Base-by-base conservation (phyloP, 2,329 filamentous ascomycete genomes). In the Fragosphaeria purpurea region DNA sequence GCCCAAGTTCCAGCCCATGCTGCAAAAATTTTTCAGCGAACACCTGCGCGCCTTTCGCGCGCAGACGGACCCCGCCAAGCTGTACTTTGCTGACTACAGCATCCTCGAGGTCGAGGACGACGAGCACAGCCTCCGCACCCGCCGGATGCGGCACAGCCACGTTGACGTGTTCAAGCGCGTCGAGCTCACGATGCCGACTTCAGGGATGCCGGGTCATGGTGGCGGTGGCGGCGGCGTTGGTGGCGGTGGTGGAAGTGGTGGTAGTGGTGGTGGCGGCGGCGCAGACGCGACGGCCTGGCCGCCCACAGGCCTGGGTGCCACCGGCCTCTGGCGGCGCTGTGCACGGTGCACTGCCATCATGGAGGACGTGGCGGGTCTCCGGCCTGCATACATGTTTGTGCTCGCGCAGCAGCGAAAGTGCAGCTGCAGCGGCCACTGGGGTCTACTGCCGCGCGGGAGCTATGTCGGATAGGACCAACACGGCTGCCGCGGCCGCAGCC, bases 21-120 rank as follows among this genome's bases (percentile, higher is more conserved):
- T 88, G n/a, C 77, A 82, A 55, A 79, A 77, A 50, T 74, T 84
- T 52, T 81, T 91, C 53, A 72, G 73, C 35, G 69, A 71, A 33
- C 76, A 81, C 44, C 66, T 88, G 33, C 71, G 70, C 0, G 70
- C 72, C 22, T 75, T 90, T 49, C 73, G 77, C 41, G 70, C 70
- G 5, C 72, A 76, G 50, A 74, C 82, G 9, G 80, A 93, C 56
- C 75, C 80, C 33, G 77, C 82, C 8, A 75, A 75, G 53, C 72
- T 95, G 46, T 86, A 86, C 67, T 85, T 88, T 65, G 78, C 79
- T 46, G 80, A 93, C 61, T 87, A 82, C 50, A 73, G 73, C 46
- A 77, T 86, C 62, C 71, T 93, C 9, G 84, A 85, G 5, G 70
- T 88, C 11, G 74, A 76, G 8, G 75, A 82, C 48, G 79, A 82